Base-by-base conservation (phyloP, 2,329 filamentous ascomycete species). In the Teratosphaeria zuluensis region DNA sequence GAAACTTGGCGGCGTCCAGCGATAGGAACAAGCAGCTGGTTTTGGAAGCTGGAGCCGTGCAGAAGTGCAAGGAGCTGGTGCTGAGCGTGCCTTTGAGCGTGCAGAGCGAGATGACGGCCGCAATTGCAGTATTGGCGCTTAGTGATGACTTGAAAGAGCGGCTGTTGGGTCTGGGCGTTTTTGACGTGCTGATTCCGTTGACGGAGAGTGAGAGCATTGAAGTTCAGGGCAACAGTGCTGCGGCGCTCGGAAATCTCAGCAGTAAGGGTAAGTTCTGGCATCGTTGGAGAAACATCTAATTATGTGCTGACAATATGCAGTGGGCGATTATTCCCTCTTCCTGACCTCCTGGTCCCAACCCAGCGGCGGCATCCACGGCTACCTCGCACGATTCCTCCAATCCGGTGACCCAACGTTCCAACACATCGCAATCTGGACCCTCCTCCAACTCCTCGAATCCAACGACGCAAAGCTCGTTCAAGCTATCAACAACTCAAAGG, bases 81-180 rank as follows among this genome's bases (percentile, higher is more conserved):
- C 80, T 99, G 19, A 87, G 95, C 58, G 94, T 97, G 2, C 91
- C 94, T 0, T 82, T 97, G 54, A 92, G 89, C 46, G 94, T 99
- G 2, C 94, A 99, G 73, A 96, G 92, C 1, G 94, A 99, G 74
- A 99, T 99, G 94, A 99, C 94, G 4, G 94, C 94, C n/a, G 94
- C 94, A 1, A 96, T 99, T 74, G 94, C 94, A 42, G 94, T 99
- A 14, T 81, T 99, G 63, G 94, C 94, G 19, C 78, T 99, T 56
- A 96, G 92, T 67, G 94, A 99, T 68, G 94, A 99, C 63, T 82
- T 99, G 59, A 99, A 99, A 76, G 85, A 89, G 4, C 89, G 95
- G 70, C 81, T 99, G 12, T 78, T 99, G 57, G 92, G 90, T 61
- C 81, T 97, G 1, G 94, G 92, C 24, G 92, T 99, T 1, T 97